These are phyloP conservation scores for Nannizziopsis barbatae DNA, from an alignment of 2,329 filamentous ascomycete species.

Conservation along the genomic window DNA sequence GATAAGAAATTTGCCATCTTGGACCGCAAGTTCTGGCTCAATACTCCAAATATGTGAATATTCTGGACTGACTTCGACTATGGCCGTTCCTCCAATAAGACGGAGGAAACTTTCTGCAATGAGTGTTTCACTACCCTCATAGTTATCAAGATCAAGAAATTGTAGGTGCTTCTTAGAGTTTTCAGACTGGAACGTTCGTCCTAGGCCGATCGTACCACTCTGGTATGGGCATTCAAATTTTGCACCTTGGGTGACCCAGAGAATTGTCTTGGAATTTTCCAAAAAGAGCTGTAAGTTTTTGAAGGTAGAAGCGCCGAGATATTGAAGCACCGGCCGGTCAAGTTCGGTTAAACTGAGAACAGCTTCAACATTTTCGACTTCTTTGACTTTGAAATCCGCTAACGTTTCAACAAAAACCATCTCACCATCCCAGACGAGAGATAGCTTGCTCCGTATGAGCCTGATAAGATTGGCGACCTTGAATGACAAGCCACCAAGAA, in stretches of 20 bases:
- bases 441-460: too few species aligned
- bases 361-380: too few species aligned
- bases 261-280: not conserved
- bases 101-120: not conserved
- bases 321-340: not conserved
- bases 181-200: not conserved
- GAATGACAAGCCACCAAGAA: too few species aligned
- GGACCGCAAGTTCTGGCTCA: not conserved
- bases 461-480: too few species aligned
- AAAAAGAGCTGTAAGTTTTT: too few species aligned
- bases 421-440: too few species aligned
- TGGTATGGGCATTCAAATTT: not conserved
- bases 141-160: not conserved
- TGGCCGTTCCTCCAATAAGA: not conserved
- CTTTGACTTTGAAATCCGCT: too few species aligned
- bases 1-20: too few species aligned
- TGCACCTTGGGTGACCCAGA: not conserved
- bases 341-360: not conserved
- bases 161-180: not conserved
- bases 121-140: not conserved
- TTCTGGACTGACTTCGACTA: not conserved
- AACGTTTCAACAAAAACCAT: too few species aligned
- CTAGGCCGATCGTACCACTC: not conserved
- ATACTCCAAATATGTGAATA: too few species aligned
- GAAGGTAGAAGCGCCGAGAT: too few species aligned